Evolutionary conservation across 1,284 basidiomycete species (phyloP), one percentile per base, ranked within the genome.

Genomic region (Moesziomyces parantarcticus): DNA sequence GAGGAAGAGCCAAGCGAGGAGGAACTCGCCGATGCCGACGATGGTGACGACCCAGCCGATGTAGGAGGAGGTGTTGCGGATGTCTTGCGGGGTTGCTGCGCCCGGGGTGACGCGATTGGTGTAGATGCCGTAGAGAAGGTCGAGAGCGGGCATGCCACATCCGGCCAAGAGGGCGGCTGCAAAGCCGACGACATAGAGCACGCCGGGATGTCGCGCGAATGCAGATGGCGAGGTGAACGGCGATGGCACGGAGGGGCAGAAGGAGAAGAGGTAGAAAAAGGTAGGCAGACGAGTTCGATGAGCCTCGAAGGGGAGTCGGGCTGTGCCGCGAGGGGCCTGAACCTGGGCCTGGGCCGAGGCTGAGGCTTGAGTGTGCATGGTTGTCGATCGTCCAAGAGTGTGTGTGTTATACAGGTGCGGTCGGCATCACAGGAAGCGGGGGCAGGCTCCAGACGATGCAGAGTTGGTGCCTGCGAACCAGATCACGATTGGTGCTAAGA

Each of bases 31-130:
- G 11, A 83, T 67, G 14, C 83, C 84, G n/a, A 85, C 68, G 20
- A 85, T 63, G 26, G 83, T 80, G 63, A 82, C 77, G 50, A 85
- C 68, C 80, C 81, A 83, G 14, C 82, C 85, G 9, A 79, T 63
- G 46, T 80, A 66, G 29, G 64, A 64, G n/a, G 76, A 72, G 39
- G 65, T 46, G 18, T 40, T 59, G 7, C 63, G 58, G 32, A 83
- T 78, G 26, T 49, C 50, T 32, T 70, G 57, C 9, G 58, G 51
- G 34, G 49, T 56, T 7, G 75, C 55, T 25, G 48, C 41, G 7
- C 47, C 39, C 6, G 52, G 56, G 0, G 76, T 78, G 43, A 85
- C 67, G 10, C 57, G 43, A 40, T 81, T 70, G 10, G 78, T 72
- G 76, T 78, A 83, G 50, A 65, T 49, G 43, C 82, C 82, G 55